Percentiles rank a stretch among this genome's conserved stretches.
Evolutionary conservation across 805 yeast species (phyloP).

Genomic region (Kazachstania africana): DNA sequence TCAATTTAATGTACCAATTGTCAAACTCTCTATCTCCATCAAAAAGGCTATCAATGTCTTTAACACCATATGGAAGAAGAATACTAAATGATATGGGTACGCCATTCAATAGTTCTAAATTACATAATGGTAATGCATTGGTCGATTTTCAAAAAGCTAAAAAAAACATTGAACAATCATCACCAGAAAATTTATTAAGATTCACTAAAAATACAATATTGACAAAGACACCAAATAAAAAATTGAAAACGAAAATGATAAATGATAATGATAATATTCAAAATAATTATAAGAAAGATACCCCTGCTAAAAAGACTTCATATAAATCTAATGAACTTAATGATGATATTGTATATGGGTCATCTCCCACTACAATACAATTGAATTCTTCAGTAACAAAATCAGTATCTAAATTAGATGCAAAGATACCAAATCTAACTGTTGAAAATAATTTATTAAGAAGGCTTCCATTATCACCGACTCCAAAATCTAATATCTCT

Average conservation of each 20-base stretch:
- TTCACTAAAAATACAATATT: slow-evolving; percentile 1
- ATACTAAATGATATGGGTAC: slow-evolving; percentile 23
- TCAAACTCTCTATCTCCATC: slow-evolving; percentile 21
- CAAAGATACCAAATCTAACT: slow-evolving; percentile 11
- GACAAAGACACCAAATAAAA: neutral
- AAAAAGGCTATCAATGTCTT: slow-evolving; percentile 16
- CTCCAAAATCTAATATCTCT: slow-evolving; percentile 14
- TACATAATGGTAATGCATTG: slow-evolving; percentile 23
- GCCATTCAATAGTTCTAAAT: slow-evolving; percentile 14
- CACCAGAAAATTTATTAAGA: slow-evolving; percentile 6
- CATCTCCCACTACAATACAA: slow-evolving; percentile 28
- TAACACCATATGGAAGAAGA: slow-evolving; percentile 26
- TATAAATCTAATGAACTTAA: slow-evolving; percentile 6
- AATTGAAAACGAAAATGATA: neutral
- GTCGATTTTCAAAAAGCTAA: slow-evolving; percentile 25
- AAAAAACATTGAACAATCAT: slow-evolving; percentile 13
- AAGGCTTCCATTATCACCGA: slow-evolving; percentile 21
- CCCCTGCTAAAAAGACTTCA: slow-evolving; percentile 1
- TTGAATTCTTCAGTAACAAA: slow-evolving; percentile 25
- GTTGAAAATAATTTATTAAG: slow-evolving; percentile 4
- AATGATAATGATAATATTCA: no score
- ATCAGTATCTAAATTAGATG: slow-evolving; percentile 14
- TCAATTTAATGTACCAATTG: slow-evolving; percentile 24
- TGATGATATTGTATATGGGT: slow-evolving; percentile 17
- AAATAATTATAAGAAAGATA: slow-evolving; percentile 1